Evolutionary conservation across 2,329 filamentous ascomycete genomes (phyloP).

Genomic region (Nemania sp.): DNA sequence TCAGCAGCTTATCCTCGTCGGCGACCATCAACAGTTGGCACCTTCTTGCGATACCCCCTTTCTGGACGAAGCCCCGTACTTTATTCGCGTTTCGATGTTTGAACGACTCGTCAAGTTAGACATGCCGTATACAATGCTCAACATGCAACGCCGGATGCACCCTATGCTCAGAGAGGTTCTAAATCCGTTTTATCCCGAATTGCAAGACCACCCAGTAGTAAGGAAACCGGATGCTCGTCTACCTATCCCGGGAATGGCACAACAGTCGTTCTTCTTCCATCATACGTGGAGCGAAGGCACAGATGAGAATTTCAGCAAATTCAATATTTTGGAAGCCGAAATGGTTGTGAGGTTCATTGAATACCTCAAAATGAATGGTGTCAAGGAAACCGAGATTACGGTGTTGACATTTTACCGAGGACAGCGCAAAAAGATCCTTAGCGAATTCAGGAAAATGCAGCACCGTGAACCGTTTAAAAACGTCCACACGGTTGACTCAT

Average conservation of each 20-base stretch:
- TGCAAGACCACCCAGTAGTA: slow-evolving; percentile 61
- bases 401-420: slow-evolving; percentile 90
- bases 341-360: slow-evolving; percentile 81
- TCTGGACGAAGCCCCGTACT: slow-evolving; percentile 70
- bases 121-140: slow-evolving; percentile 73
- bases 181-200: slow-evolving; percentile 59
- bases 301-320: slow-evolving; percentile 73
- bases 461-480: slow-evolving; percentile 58
- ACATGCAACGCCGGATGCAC: slow-evolving; percentile 73
- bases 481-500: slow-evolving; percentile 86
- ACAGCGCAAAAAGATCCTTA: slow-evolving; percentile 75
- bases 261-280: slow-evolving; percentile 57
- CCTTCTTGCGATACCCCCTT: slow-evolving; percentile 73
- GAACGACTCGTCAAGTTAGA: slow-evolving; percentile 78
- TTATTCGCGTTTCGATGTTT: slow-evolving; percentile 81
- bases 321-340: slow-evolving; percentile 77
- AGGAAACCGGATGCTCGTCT: slow-evolving; percentile 50
- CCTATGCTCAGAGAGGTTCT: slow-evolving; percentile 60
- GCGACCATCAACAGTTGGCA: slow-evolving; percentile 83
- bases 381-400: slow-evolving; percentile 73
- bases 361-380: slow-evolving; percentile 78
- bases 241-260: slow-evolving; percentile 60
- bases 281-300: slow-evolving; percentile 74
- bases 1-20: slow-evolving; percentile 70
- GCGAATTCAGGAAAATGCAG: slow-evolving; percentile 55